Conservation (phyloP, 129 eudicot genomes). For the Heracleum sosnowskyi region DNA sequence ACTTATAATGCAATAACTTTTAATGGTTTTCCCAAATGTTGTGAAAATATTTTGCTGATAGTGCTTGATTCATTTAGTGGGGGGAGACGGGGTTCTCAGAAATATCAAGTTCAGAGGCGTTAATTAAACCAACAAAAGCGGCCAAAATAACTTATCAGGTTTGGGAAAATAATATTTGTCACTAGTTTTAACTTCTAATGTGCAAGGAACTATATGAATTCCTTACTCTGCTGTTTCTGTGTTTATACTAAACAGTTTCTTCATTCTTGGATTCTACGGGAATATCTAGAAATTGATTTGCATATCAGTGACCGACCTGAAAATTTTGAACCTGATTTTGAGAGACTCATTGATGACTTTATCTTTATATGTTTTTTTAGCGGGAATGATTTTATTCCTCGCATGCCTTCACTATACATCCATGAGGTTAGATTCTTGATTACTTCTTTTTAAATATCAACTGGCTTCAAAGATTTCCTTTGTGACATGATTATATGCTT, state of each 20-base stretch:
- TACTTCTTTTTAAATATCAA: no score
- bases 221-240: not conserved
- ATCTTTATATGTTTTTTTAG: constrained; percentile 51
- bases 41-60: not conserved
- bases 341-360: constrained; percentile 53
- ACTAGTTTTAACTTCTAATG: not conserved
- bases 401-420: constrained; percentile 51
- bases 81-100: not conserved
- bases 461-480: not conserved
- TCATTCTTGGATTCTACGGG: constrained; percentile 53
- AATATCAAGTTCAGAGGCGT: not conserved
- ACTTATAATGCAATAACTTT: not conserved
- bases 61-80: not conserved
- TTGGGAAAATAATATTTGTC: not conserved
- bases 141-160: constrained; percentile 35
- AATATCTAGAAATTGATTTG: constrained; percentile 43
- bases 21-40: not conserved
- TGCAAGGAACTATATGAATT: not conserved
- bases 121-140: not conserved
- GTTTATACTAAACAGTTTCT: constrained; percentile 38
- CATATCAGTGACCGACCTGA: constrained; percentile 20
- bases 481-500: not conserved
- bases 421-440: no score
- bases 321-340: constrained; percentile 30
- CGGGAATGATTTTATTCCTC: constrained; percentile 70